Evolutionary conservation across 139 green algal species (phyloP).

Genomic region (Nannochloris sp.): DNA sequence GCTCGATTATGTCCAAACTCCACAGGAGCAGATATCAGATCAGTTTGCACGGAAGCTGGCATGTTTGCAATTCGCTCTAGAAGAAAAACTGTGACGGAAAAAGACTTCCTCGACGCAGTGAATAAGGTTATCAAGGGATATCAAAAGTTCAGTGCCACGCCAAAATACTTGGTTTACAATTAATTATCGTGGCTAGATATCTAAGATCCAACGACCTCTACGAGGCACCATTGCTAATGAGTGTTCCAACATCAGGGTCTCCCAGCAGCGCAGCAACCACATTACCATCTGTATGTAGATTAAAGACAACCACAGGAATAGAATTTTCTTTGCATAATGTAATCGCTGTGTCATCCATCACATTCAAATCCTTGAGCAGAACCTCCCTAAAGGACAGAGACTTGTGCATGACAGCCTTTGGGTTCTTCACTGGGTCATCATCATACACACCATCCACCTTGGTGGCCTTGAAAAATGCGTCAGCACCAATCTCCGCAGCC

Average conservation of each 20-base stretch:
- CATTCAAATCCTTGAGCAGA: constrained; percentile 40
- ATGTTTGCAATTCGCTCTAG: constrained; percentile 88
- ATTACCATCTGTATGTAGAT: constrained; percentile 68
- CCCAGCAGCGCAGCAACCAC: constrained; percentile 40
- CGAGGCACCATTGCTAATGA: neutral
- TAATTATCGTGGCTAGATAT: neutral
- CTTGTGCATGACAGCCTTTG: constrained; percentile 47
- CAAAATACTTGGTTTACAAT: constrained; percentile 90
- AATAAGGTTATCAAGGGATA: constrained; percentile 99
- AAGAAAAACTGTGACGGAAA: constrained; percentile 96
- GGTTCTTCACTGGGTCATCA: constrained; percentile 72
- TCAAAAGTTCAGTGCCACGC: constrained; percentile 96
- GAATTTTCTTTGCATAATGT: constrained; percentile 96
- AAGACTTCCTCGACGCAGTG: constrained; percentile 97
- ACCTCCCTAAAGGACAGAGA: constrained; percentile 59
- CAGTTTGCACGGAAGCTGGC: constrained; percentile 92
- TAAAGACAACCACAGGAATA: constrained; percentile 89
- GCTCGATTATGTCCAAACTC: constrained; percentile 89
- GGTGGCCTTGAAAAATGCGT: constrained; percentile 89
- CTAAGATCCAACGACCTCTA: neutral
- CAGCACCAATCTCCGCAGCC: constrained; percentile 88
- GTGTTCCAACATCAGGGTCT: constrained; percentile 22
- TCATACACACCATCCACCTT: constrained; percentile 98
- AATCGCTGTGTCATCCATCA: constrained; percentile 97
- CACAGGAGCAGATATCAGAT: constrained; percentile 93